These are phyloP conservation scores for Brachypodium distachyon DNA, from an alignment of 202 grass and related monocot genomes.

Conservation along the genomic window DNA sequence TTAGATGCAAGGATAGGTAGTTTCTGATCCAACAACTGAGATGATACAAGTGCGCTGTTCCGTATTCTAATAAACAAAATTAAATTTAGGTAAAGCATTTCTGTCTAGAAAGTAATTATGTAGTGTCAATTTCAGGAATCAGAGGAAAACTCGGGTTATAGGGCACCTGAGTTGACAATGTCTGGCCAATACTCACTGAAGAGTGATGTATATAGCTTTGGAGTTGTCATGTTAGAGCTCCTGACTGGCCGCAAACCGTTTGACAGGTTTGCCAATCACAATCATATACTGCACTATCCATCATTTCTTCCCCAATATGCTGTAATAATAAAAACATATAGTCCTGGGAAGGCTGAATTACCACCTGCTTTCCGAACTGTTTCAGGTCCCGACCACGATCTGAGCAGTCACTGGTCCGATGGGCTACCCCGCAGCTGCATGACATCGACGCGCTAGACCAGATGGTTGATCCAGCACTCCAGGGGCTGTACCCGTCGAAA, in stretches of 20 bases:
- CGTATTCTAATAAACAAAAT: not conserved
- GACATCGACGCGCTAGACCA: constrained; percentile 74
- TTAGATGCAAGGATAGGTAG: not conserved
- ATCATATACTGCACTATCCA: not conserved
- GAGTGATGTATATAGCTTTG: constrained; percentile 91
- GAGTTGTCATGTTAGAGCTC: constrained; percentile 92
- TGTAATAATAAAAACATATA: not conserved
- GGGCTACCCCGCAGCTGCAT: constrained; percentile 80
- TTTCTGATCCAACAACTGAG: not conserved
- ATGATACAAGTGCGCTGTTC: not conserved
- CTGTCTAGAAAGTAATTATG: not conserved
- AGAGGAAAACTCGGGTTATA: constrained; percentile 59
- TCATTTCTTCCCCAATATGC: not conserved
- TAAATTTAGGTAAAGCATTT: not conserved
- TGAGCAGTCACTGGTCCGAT: constrained; percentile 73
- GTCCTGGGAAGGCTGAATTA: not conserved
- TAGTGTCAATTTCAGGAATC: constrained; percentile 37
- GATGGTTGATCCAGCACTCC: constrained; percentile 74
- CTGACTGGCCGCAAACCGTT: constrained; percentile 76
- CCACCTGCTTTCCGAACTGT: not conserved
- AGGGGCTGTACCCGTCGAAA: constrained; percentile 85
- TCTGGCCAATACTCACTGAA: constrained; percentile 66
- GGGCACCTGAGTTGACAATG: constrained; percentile 66
- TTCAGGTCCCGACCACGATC: constrained; percentile 40
- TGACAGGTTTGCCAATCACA: constrained; percentile 45